These are phyloP conservation scores for Daldinia decipiens DNA, from an alignment of 495 filamentous ascomycete species.

Conservation along the genomic window DNA sequence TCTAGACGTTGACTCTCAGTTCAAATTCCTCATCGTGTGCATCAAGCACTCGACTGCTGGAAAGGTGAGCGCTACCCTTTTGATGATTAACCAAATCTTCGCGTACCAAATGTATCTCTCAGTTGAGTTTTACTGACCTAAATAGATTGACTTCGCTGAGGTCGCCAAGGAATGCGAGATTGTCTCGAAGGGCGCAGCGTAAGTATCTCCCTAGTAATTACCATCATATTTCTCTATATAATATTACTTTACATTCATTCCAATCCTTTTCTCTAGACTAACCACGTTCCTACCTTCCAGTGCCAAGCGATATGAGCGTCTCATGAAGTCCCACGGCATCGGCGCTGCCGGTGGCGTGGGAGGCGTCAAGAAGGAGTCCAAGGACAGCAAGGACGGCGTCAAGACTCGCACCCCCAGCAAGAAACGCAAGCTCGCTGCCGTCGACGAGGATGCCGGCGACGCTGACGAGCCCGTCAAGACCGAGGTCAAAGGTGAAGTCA, in stretches of 20 bases:
- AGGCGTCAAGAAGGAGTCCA: constrained; percentile 46
- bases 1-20: constrained; percentile 62
- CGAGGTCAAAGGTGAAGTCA: constrained; percentile 50
- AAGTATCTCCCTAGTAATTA: constrained; percentile 50
- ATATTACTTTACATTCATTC: neutral
- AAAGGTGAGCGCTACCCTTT: constrained; percentile 57
- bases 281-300: constrained; percentile 46
- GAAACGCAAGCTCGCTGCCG: constrained; percentile 56
- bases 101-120: no score
- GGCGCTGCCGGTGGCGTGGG: constrained; percentile 20
- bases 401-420: constrained; percentile 44
- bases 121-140: constrained; percentile 26
- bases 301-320: constrained; percentile 72
- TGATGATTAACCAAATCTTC: neutral
- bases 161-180: constrained; percentile 73
- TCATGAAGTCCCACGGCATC: constrained; percentile 68
- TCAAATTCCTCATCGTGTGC: constrained; percentile 72
- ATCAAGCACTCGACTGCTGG: constrained; percentile 66
- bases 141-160: constrained; percentile 67
- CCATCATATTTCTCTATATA: neutral
- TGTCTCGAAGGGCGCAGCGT: constrained; percentile 73
- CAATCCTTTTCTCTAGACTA: neutral
- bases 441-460: constrained; percentile 49
- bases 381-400: constrained; percentile 36
- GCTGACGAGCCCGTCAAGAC: constrained; percentile 49